Conservation (phyloP, 805 yeast species). For the Hanseniaspora valbyensis region DNA sequence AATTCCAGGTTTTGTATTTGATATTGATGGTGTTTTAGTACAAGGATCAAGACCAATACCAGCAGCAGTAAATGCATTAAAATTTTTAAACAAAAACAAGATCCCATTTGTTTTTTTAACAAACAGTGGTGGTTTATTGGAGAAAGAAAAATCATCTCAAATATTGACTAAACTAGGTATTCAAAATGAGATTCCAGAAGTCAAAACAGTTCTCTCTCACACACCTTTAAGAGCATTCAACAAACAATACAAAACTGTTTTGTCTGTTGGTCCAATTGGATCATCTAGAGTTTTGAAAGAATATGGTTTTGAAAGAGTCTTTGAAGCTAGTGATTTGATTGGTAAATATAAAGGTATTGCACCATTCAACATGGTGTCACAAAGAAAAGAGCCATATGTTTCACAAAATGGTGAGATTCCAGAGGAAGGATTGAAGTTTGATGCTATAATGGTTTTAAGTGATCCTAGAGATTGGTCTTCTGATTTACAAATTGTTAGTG, state of each 20-base stretch:
- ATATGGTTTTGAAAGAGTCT: conserved; percentile 70
- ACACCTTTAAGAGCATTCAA: conserved; percentile 66
- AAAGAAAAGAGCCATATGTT: neutral
- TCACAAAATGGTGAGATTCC: conserved; percentile 25
- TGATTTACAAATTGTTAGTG: conserved; percentile 68
- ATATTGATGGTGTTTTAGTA: conserved; percentile 78
- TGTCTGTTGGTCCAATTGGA: conserved; percentile 72
- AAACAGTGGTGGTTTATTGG: conserved; percentile 80
- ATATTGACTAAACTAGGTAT: conserved; percentile 29
- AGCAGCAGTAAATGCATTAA: conserved; percentile 51
- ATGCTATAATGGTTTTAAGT: conserved; percentile 71
- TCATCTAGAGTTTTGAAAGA: conserved; percentile 61
- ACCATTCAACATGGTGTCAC: conserved; percentile 36
- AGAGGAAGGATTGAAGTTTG: conserved; percentile 43
- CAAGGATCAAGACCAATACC: conserved; percentile 62
- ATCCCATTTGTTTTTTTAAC: conserved; percentile 78
- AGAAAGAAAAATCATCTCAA: conserved; percentile 45
- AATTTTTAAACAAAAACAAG: conserved; percentile 38
- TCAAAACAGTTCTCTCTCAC: conserved; percentile 74
- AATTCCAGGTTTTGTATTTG: conserved; percentile 27
- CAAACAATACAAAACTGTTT: conserved; percentile 45
- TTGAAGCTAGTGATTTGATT: conserved; percentile 63
- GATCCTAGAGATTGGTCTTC: conserved; percentile 85
- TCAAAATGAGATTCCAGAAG: conserved; percentile 35
- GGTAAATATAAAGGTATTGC: conserved; percentile 46